Base-by-base conservation (phyloP, 805 yeast species). In the Saccharomyces paradoxus region DNA sequence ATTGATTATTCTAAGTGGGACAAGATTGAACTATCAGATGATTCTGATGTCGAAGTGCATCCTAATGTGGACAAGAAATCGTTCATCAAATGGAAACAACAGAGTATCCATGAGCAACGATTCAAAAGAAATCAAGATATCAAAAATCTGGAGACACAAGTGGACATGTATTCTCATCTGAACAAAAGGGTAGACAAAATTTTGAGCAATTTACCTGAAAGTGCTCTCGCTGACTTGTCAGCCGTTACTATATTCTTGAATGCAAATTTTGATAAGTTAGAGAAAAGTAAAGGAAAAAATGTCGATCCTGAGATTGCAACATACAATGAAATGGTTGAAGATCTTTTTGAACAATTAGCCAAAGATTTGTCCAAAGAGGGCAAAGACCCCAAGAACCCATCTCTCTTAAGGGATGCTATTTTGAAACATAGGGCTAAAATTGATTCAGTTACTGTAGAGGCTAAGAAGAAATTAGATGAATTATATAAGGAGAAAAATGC, bases 1-100 rank as follows among this genome's bases (percentile, higher is more conserved):
- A 83, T 94, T 60, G 99, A 94, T 70, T 94, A 94, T 72, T 89
- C 97, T 10, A 94, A 92, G 69, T 94, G 99, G 98, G 99, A 94
- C 71, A 89, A 89, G 68, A 81, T 94, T 56, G 99, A 94, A 70
- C 75, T 94, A 44, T 89, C 97, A 22, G 99, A 94, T 69, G 99
- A 94, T 71, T 89, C 97, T 8, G 99, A 94, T 65, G 77, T 94
- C 50, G 99, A 94, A 66, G 98, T 92, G 14, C 99, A 94, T 68
- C 99, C 98, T 56, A 94, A 94, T 67, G 99, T 94, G 31, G 99
- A 94, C 70, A 94, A 94, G 68, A 76, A 75, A 44, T 91, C 98
- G 1, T 92, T 94, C 61, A 89, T 94, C 63, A 81, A 83, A 56
- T 92, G 98, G 99, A 92, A 89, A 68, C 99, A 94, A 73, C 86